Evolutionary conservation across 192 early-diverging fungal species (phyloP), one percentile per base, ranked within the genome.

Genomic region (Mortierella antarctica): DNA sequence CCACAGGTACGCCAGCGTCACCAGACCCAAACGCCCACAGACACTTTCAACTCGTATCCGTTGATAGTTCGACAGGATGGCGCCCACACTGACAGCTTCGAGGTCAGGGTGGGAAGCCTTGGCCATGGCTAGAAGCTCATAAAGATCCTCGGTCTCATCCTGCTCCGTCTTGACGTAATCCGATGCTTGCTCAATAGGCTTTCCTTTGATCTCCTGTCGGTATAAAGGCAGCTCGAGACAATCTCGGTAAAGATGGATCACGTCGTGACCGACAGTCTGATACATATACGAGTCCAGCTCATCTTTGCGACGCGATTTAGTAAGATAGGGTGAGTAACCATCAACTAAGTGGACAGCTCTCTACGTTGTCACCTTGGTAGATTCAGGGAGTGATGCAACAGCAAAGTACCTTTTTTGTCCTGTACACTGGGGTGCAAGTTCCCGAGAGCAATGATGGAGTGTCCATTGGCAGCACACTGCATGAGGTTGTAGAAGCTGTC

Each of bases 61-160:
- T 80, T 99, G 98, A 84, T 98, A 99, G 74, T 91, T 96, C 5
- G 96, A 98, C 62, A 99, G 87, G 61, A 99, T 99, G 2, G 98
- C 98, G 18, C 98, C 98, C 17, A 95, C 92, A 39, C 95, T 93
- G 7, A 99, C 95, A 15, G 86, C 98, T 65, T 94, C 77, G 13
- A 97, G 87, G 23, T 95, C 92, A 0, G 96, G 94, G 74, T 95
- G 89, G 14, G 85, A 57, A 42, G 73, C 65, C 84, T 93, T 91
- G 46, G 96, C 95, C 10, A 87, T 77, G 48, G 80, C 62, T 0
- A 99, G 86, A 41, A 99, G 81, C 15, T 80, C 58, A 75, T 87
- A 95, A 55, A 99, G 84, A 74, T 99, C 98, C 81, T 99, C 98
- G 1, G 97, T 96, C 75, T 99, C 98, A 73, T 99, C 98, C 39